Evolutionary conservation across 805 yeast genomes (phyloP).

Genomic region (Brettanomyces naardenensis): DNA sequence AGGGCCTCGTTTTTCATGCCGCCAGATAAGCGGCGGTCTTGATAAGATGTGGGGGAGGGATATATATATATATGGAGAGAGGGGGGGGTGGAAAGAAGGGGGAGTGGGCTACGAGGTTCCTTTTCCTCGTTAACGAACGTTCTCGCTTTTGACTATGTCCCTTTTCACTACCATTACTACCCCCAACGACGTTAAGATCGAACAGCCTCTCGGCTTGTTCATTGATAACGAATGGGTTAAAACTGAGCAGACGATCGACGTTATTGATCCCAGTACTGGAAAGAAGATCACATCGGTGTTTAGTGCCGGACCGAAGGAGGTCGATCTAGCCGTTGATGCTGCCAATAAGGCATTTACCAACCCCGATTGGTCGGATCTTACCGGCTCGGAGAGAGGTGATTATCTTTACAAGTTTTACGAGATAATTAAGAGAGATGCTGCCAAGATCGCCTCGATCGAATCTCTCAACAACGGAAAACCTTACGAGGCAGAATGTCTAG

Average conservation of each 20-base stretch:
- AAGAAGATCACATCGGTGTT: conserved; percentile 50
- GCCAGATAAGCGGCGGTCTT: too few species aligned
- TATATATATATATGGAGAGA: too few species aligned
- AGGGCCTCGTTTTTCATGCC: too few species aligned
- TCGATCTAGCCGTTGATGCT: conserved; percentile 59
- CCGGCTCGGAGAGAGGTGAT: conserved; percentile 46
- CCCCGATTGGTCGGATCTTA: conserved; percentile 36
- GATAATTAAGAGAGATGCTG: conserved; percentile 41
- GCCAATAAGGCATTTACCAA: conserved; percentile 53
- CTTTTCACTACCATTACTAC: conserved; percentile 21
- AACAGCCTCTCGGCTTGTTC: conserved; percentile 44
- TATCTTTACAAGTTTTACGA: conserved; percentile 44
- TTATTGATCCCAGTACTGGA: conserved; percentile 38
- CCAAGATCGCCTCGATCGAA: conserved; percentile 45
- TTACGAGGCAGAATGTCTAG: conserved; percentile 37
- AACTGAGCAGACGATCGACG: conserved; percentile 17
- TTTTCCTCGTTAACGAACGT: too few species aligned
- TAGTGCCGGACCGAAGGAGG: conserved; percentile 50
- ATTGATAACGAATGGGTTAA: conserved; percentile 47
- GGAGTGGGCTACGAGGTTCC: too few species aligned
- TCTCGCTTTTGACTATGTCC: background rate
- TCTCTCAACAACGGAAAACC: conserved; percentile 55
- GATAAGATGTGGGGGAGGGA: too few species aligned
- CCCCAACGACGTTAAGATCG: conserved; percentile 23
- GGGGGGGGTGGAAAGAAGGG: too few species aligned